phyloP scores from a whole-genome alignment of 2,329 filamentous ascomycete species.

The Cordyceps javanica region DNA sequence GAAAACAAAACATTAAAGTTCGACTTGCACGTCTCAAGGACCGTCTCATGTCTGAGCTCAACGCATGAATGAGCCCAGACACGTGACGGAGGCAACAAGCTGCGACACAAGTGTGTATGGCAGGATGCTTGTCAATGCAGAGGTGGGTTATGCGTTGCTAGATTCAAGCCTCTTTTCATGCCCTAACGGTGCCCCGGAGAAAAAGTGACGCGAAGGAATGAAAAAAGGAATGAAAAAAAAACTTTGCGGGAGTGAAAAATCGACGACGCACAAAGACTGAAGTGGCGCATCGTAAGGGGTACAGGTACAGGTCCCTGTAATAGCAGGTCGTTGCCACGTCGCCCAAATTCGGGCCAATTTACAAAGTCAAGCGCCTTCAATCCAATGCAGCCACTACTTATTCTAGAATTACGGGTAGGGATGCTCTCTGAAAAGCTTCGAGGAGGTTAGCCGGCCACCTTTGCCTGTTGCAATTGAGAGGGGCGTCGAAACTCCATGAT shows the following conservation, averaged over 20 bases:
- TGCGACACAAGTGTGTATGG: background rate
- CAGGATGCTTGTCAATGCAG: background rate
- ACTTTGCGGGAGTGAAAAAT: background rate
- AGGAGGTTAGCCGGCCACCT: background rate
- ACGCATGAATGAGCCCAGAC: background rate
- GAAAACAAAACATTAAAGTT: conserved; percentile 1
- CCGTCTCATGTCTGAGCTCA: conserved; percentile 3
- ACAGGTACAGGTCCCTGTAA: no score
- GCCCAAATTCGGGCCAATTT: no score
- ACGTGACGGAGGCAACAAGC: background rate
- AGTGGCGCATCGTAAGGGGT: background rate
- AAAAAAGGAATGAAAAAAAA: background rate
- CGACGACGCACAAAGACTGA: background rate
- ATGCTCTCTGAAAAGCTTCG: background rate
- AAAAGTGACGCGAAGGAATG: no score
- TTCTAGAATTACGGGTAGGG: background rate
- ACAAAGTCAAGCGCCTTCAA: no score
- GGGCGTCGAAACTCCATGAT: background rate
- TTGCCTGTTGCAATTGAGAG: background rate
- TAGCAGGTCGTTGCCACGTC: no score
- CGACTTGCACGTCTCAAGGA: background rate
- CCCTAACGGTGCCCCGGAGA: background rate
- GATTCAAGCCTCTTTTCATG: background rate
- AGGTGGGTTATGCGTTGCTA: background rate
- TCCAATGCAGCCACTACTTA: background rate